Evolutionary conservation across 345 rosid genomes (phyloP), one percentile per base, ranked within the genome.

Genomic region (Camelina hispida): DNA sequence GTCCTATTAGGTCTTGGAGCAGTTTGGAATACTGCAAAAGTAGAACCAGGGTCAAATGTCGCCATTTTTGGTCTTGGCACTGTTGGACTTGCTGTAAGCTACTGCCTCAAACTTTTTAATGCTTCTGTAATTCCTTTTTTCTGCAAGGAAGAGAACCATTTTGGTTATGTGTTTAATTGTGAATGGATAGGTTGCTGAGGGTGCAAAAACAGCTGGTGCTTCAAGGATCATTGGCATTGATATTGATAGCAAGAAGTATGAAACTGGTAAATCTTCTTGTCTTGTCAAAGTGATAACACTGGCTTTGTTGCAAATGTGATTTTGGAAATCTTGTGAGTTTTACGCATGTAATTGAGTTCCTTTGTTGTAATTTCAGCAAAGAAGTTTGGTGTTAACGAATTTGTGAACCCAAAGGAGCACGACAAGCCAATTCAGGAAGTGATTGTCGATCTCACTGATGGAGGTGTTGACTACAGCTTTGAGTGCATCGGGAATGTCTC

Each of bases 11-110:
- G 98, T 4, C 94, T 94, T 74, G 98, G 98, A 82, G 98, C 98
- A 65, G 98, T 94, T 70, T 94, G 98, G 98, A 94, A 94, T 79
- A 88, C 98, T 6, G 98, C 98, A 72, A 94, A 94, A 85, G 98
- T 94, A 25, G 98, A 91, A 79, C 68, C 97, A 28, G 98, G 97
- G 69, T 88, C 98, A 15, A 86, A 80, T 78, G 97, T 96, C 52
- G 91, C 98, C 62, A 75, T 96, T 75, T 96, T 96, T 56, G 99
- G 99, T 81, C 98, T 93, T 81, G 99, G 99, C 13, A 93, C 99
- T 32, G 91, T 96, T 68, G 99, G 99, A 34, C 99, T 96, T 78
- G 99, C 98, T 11, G 99, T 93, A 81, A 84, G 97, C 53, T 66
- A 44, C 44, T 84, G 22, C 48, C 65, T 35, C 62, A 54, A 30